These are phyloP conservation scores for Cochlearia excelsa DNA, from an alignment of 345 rosid genomes.

Conservation along the genomic window DNA sequence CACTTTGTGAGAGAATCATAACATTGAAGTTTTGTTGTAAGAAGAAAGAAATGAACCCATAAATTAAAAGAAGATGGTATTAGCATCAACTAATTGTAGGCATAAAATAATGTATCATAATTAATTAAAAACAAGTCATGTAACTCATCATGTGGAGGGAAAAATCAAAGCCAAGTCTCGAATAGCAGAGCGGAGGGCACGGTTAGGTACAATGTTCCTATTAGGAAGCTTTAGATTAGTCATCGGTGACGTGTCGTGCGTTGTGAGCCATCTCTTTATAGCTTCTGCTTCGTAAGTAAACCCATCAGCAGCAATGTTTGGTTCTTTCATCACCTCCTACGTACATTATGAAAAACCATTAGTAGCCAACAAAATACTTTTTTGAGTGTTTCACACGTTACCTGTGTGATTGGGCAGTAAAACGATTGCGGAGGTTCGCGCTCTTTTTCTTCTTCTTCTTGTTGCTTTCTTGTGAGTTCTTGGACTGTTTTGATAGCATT, in stretches of 20 bases:
- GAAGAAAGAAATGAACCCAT: no score
- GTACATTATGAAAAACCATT: no score
- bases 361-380: no score
- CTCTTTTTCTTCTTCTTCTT: constrained; percentile 8
- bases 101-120: no score
- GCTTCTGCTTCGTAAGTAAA: constrained; percentile 59
- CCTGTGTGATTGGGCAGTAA: constrained; percentile 43
- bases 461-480: constrained; percentile 32
- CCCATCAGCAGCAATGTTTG: constrained; percentile 70
- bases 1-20: no score
- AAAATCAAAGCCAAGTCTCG: constrained; percentile 42
- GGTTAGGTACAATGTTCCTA: constrained; percentile 51
- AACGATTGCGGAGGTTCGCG: constrained; percentile 34
- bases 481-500: constrained; percentile 24
- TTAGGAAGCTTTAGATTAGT: constrained; percentile 45
- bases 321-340: constrained; percentile 53
- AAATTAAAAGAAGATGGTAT: no score
- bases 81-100: no score
- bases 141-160: no score
- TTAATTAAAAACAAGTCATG: no score
- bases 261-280: constrained; percentile 54
- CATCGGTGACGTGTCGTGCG: constrained; percentile 55
- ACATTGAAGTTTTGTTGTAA: no score
- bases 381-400: constrained; percentile 9
- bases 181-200: constrained; percentile 56